A percentile compares a stretch with the other conserved stretches of the same genome.
Conservation (phyloP, 257 asterid genomes). For the Asclepias syriaca region DNA sequence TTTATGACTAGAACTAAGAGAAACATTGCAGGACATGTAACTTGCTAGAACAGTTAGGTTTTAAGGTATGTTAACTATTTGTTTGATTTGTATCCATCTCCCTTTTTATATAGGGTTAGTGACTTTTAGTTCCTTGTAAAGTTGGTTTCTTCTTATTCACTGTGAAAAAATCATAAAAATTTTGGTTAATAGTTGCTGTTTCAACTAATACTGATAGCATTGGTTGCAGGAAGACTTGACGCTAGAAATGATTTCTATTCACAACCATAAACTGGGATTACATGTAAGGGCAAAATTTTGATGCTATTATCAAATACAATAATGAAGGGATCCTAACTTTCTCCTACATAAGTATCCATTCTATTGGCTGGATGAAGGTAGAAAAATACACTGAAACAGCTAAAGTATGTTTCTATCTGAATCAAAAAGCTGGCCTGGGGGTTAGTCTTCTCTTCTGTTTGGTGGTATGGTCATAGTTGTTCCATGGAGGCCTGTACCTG, state of each 20-base stretch:
- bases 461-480: constrained; percentile 10
- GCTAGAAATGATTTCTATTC: constrained; percentile 1
- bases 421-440: background rate
- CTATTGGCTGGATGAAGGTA: constrained; percentile 4
- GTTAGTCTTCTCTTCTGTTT: constrained; percentile 2
- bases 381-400: background rate
- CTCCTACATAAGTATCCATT: background rate
- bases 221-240: background rate
- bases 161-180: background rate
- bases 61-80: background rate
- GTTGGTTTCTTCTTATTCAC: background rate
- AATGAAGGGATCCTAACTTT: background rate
- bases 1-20: constrained; percentile 4
- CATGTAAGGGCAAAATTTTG: background rate
- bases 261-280: background rate
- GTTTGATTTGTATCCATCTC: background rate
- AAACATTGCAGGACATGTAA: background rate
- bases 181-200: background rate
- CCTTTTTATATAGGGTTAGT: background rate
- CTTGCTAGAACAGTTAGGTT: background rate
- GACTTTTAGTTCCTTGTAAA: background rate
- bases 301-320: background rate
- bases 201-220: background rate
- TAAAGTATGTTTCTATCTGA: constrained; percentile 1
- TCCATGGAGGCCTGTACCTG: constrained; percentile 16